Evolutionary conservation across 106 monocot genomes (phyloP).

Genomic region (Iris macrosiphon): DNA sequence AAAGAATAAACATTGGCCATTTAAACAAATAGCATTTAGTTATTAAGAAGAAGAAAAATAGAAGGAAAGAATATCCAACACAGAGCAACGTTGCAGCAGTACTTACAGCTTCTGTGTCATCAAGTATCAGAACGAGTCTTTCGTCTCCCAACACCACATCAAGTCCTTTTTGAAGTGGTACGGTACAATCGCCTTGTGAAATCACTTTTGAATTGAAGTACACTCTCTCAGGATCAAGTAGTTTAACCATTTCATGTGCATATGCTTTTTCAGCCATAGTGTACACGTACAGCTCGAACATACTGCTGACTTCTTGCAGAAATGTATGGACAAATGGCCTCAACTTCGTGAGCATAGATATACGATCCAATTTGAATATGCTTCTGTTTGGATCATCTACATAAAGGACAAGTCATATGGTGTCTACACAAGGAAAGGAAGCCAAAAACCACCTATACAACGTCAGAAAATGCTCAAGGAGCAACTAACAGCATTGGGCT

Average conservation of each 20-base stretch:
- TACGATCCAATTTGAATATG: slow-evolving; percentile 43
- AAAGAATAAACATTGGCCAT: no score
- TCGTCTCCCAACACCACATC: slow-evolving; percentile 83
- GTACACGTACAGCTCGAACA: slow-evolving; percentile 90
- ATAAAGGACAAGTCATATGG: no score
- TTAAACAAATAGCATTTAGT: no score
- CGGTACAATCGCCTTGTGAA: slow-evolving; percentile 68
- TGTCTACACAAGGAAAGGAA: no score
- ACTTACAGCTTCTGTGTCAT: slow-evolving; percentile 84
- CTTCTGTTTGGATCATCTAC: slow-evolving; percentile 49
- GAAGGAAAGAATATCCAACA: no score
- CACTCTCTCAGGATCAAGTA: slow-evolving; percentile 56
- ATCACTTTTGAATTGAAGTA: slow-evolving; percentile 80
- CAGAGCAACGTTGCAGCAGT: no score
- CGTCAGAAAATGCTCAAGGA: no score
- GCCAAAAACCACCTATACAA: no score
- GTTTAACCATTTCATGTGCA: slow-evolving; percentile 70
- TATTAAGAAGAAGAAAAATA: no score
- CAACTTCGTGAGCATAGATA: slow-evolving; percentile 83
- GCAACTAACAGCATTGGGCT: no score
- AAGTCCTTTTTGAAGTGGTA: slow-evolving; percentile 69
- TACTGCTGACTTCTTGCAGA: slow-evolving; percentile 52
- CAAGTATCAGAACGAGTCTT: slow-evolving; percentile 72
- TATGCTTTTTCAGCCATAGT: slow-evolving; percentile 80
- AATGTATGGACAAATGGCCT: slow-evolving; percentile 71